Conservation (phyloP, 1,284 basidiomycete genomes). For the Stygiomarasmius scandens region DNA sequence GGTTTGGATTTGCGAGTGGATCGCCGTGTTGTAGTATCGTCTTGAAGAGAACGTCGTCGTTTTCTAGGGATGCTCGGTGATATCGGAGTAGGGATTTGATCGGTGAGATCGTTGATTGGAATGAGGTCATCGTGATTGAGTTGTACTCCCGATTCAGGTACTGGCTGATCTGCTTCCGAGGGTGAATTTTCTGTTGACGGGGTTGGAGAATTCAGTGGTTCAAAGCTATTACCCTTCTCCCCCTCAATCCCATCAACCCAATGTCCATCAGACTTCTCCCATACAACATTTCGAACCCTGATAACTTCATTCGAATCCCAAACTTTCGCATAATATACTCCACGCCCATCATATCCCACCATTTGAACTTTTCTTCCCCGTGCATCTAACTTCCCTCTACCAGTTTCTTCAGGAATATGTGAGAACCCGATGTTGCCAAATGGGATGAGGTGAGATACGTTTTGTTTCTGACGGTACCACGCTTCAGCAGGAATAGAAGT, state of each 20-base stretch:
- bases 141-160: too few relatives aligned
- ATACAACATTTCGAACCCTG: neutral
- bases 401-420: neutral
- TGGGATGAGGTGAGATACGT: neutral
- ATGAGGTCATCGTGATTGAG: too few relatives aligned
- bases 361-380: neutral
- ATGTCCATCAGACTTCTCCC: neutral
- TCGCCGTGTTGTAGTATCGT: neutral
- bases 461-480: neutral
- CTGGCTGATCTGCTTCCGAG: too few relatives aligned
- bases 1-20: neutral
- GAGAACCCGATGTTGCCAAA: neutral
- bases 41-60: neutral
- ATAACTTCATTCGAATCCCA: neutral
- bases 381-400: neutral
- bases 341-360: slow-evolving; percentile 2
- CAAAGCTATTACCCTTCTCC: neutral
- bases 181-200: too few relatives aligned
- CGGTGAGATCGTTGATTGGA: too few relatives aligned
- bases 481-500: neutral
- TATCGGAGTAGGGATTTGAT: neutral
- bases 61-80: neutral
- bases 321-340: neutral
- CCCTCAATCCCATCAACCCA: neutral
- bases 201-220: too few relatives aligned